Base-by-base conservation (phyloP, 2,329 filamentous ascomycete genomes). In the Tolypocladium album region DNA sequence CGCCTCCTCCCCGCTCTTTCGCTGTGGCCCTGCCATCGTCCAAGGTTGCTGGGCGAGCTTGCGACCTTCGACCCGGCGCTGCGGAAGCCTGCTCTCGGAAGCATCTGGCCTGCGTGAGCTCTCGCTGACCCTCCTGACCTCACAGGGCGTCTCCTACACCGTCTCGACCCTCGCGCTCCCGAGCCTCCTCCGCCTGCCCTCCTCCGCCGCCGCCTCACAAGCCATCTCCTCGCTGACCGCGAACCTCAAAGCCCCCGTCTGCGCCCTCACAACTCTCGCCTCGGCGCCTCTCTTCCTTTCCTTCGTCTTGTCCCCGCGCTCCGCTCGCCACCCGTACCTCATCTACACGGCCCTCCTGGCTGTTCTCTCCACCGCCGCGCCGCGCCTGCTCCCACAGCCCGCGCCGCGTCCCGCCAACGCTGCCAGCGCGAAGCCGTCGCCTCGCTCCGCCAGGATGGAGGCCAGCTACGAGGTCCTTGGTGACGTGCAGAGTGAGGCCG, bases 141-240 rank as follows among this genome's bases (percentile, higher is more conserved):
- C 55, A 13, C 68, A 97, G 93, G 93, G 93, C 74, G 83, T 94
- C 61, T 96, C 92, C 58, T 95, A 93, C 77, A 88, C 91, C 56
- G 83, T 94, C 67, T 88, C 88, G 27, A 84, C 85, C 61, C 78
- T 95, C 64, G 86, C 90, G 34, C 83, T 96, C 61, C 92, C 93
- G 22, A 83, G 89, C 7, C 86, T 97, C 60, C 85, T 93, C 67
- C 83, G 85, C 59, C 88, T 97, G 56, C 89, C 91, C 12, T 90
- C 89, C 58, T 88, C 92, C 56, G 78, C 82, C 61, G 79, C 82
- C 59, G 90, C 89, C 63, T 81, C 86, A 55, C 85, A 86, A 69
- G 86, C 89, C 67, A 86, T 95, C 71, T 77, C 82, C 65, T 84
- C 85, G 68, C 82, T 95, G 62, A 82, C 83, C 63, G 76, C 79